A percentile compares a stretch with the other conserved stretches of the same genome.
Conservation (phyloP, 2,329 filamentous ascomycete genomes). For the Arthroderma sp. region DNA sequence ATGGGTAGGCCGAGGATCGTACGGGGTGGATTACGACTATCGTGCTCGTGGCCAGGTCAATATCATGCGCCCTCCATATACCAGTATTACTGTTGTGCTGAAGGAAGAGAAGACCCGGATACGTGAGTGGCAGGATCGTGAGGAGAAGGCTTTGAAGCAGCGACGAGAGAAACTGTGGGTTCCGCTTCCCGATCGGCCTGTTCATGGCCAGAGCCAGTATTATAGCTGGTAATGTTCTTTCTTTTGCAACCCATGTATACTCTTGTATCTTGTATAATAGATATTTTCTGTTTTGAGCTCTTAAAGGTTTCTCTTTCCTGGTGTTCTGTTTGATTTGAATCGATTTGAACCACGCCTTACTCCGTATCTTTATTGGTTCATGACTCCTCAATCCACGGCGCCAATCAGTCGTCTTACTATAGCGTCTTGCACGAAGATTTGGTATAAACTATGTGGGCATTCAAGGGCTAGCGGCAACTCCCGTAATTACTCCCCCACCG, state of each 20-base stretch:
- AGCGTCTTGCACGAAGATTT: no score
- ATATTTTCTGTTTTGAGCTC: not conserved
- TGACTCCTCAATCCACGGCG: no score
- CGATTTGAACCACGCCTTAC: no score
- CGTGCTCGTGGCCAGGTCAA: slow-evolving; percentile 63
- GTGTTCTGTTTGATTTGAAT: not conserved
- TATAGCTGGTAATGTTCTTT: slow-evolving; percentile 61
- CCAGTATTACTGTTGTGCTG: slow-evolving; percentile 64
- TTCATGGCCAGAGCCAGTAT: slow-evolving; percentile 75
- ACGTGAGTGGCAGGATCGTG: slow-evolving; percentile 62
- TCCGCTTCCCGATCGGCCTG: slow-evolving; percentile 71
- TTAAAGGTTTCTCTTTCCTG: not conserved
- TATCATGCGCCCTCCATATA: slow-evolving; percentile 55
- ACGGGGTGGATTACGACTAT: slow-evolving; percentile 49
- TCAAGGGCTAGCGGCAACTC: no score
- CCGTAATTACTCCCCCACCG: no score
- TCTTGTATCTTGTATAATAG: slow-evolving; percentile 4
- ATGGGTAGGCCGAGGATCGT: slow-evolving; percentile 72
- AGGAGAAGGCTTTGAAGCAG: slow-evolving; percentile 64
- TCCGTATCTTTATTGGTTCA: no score
- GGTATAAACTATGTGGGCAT: no score
- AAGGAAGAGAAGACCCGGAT: slow-evolving; percentile 91
- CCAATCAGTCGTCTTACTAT: no score
- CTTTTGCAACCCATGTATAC: not conserved
- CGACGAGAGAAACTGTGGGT: slow-evolving; percentile 68